Conservation (phyloP, 2,329 filamentous ascomycete species). For the Spiromastix sp. region DNA sequence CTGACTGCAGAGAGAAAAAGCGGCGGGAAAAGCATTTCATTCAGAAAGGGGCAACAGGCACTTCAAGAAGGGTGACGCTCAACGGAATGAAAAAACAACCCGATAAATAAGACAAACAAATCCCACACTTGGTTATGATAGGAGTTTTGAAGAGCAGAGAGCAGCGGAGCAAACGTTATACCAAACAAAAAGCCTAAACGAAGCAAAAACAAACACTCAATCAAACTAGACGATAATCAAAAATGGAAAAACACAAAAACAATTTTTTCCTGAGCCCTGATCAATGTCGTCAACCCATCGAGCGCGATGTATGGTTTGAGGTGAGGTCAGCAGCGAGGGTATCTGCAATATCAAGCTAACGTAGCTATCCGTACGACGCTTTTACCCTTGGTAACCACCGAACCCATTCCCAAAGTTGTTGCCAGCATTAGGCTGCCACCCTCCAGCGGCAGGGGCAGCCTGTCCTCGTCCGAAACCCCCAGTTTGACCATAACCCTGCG, state of each 20-base stretch:
- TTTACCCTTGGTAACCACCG: conserved; percentile 50
- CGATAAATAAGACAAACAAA: too few species aligned
- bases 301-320: too few species aligned
- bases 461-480: conserved; percentile 75
- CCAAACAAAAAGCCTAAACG: conserved; percentile 1
- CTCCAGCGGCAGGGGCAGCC: conserved; percentile 41
- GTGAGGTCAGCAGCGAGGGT: too few species aligned
- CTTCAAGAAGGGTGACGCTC: conserved; percentile 8
- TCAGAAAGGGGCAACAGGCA: conserved; percentile 28
- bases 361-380: not conserved
- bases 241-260: not conserved
- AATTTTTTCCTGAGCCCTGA: not conserved
- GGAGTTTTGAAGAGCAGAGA: conserved; percentile 11
- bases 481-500: conserved; percentile 54
- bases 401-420: conserved; percentile 48
- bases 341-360: not conserved
- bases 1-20: conserved; percentile 29
- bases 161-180: conserved; percentile 1
- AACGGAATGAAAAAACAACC: conserved; percentile 12
- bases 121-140: conserved; percentile 24
- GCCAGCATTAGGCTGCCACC: conserved; percentile 41
- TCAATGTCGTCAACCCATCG: not conserved
- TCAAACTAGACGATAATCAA: conserved; percentile 5
- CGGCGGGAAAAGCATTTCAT: conserved; percentile 33
- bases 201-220: conserved; percentile 4